phyloP scores from a whole-genome alignment of 2,329 filamentous ascomycete species.

The Kalmusia sp. region DNA sequence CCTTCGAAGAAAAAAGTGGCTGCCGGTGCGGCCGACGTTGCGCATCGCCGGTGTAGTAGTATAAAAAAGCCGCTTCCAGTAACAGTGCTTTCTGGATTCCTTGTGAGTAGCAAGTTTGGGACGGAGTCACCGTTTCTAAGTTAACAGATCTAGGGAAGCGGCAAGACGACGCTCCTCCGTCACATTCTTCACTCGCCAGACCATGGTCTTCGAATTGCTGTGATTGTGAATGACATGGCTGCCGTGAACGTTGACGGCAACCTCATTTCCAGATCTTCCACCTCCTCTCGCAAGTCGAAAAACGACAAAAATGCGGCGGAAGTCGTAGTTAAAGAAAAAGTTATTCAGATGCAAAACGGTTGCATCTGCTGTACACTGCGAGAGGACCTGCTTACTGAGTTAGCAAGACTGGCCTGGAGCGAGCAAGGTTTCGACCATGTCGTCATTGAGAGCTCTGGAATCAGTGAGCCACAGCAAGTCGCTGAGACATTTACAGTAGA shows the following conservation, averaged over 20 bases:
- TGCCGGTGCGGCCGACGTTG: constrained; percentile 12
- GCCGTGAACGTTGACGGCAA: constrained; percentile 69
- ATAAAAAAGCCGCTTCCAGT: constrained; percentile 58
- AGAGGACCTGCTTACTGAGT: constrained; percentile 73
- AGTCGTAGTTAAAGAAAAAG: constrained; percentile 67
- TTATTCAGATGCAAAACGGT: constrained; percentile 72
- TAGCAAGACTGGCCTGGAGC: constrained; percentile 67
- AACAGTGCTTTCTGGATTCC: constrained; percentile 66
- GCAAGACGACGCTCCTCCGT: constrained; percentile 74
- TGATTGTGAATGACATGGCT: constrained; percentile 76
- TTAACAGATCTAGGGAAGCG: constrained; percentile 66
- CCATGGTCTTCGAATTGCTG: constrained; percentile 72
- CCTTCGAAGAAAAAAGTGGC: constrained; percentile 28
- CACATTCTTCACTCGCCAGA: constrained; percentile 69
- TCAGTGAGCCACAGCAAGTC: constrained; percentile 76
- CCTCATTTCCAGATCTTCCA: constrained; percentile 58
- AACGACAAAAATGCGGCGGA: constrained; percentile 30
- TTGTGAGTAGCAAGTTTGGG: constrained; percentile 47
- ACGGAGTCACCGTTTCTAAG: constrained; percentile 7
- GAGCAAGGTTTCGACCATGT: constrained; percentile 72
- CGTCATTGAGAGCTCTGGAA: constrained; percentile 74
- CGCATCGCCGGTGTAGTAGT: constrained; percentile 15
- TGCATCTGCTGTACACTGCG: constrained; percentile 80
- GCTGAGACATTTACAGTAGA: constrained; percentile 73
- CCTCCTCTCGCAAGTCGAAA: constrained; percentile 40